Percentiles rank a stretch among this genome's conserved stretches.
Evolutionary conservation across 441 rosid genomes (phyloP).

Genomic region (Kokia cookei): DNA sequence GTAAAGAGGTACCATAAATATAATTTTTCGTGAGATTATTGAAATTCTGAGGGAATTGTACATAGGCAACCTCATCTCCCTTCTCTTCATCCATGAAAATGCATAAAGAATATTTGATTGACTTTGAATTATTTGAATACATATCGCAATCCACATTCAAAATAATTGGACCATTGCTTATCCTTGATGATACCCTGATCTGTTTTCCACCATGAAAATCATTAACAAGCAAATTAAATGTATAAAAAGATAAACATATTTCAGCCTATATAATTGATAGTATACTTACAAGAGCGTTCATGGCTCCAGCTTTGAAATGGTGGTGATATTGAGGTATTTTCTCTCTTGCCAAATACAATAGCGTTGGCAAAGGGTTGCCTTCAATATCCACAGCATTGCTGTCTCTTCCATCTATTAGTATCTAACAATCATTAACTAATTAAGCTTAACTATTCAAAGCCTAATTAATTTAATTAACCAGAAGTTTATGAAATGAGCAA

Average conservation of each 20-base stretch:
- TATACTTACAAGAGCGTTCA: conserved; percentile 62
- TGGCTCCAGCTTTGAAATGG: conserved; percentile 79
- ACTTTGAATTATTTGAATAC: conserved; percentile 54
- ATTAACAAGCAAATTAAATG: too few species aligned
- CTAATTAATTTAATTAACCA: background rate
- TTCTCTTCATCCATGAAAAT: conserved; percentile 65
- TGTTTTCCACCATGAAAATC: too few species aligned
- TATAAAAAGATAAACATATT: too few species aligned
- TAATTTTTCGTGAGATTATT: conserved; percentile 52
- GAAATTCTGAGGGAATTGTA: conserved; percentile 52
- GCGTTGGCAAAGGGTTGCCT: conserved; percentile 43
- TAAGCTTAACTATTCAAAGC: background rate
- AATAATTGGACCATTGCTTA: conserved; percentile 50
- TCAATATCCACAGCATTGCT: conserved; percentile 17
- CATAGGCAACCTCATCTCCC: conserved; percentile 50
- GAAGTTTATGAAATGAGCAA: background rate
- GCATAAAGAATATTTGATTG: conserved; percentile 57
- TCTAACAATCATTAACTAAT: conserved; percentile 15
- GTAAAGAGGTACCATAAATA: conserved; percentile 32
- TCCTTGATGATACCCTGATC: conserved; percentile 38
- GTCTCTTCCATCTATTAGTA: conserved; percentile 47
- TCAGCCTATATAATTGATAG: too few species aligned
- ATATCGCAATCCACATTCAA: conserved; percentile 75
- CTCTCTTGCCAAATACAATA: conserved; percentile 66
- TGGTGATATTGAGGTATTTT: conserved; percentile 59